Conservation (phyloP, 176 grass and related monocot species). For the Chloris gayana region DNA sequence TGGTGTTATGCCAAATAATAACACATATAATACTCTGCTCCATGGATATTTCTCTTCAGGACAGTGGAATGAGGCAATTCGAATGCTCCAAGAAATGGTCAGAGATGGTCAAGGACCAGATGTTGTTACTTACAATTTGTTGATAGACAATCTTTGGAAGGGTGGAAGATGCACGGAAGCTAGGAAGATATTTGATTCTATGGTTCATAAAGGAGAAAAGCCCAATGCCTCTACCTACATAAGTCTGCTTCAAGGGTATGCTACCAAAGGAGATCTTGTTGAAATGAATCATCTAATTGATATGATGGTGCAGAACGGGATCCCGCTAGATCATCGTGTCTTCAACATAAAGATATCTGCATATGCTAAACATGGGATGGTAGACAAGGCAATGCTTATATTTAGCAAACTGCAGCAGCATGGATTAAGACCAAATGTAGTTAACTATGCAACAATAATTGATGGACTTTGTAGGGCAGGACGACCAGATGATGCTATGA, state of each 20-base stretch:
- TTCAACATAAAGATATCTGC: constrained; percentile 22
- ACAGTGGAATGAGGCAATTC: background rate
- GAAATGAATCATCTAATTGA: background rate
- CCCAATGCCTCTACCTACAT: background rate
- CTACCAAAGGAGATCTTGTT: background rate
- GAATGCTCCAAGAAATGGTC: constrained; percentile 32
- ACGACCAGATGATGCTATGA: background rate
- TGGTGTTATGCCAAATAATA: constrained; percentile 2
- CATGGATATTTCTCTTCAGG: background rate
- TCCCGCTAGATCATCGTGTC: background rate
- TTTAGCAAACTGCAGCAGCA: background rate
- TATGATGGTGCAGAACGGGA: background rate
- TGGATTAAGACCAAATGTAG: background rate
- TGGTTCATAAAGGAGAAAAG: constrained; percentile 23
- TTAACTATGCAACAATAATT: constrained; percentile 17
- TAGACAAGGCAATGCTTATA: constrained; percentile 25
- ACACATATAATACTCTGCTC: constrained; percentile 25
- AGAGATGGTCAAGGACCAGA: constrained; percentile 3
- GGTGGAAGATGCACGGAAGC: constrained; percentile 2
- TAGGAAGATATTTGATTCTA: constrained; percentile 17
- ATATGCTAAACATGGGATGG: background rate
- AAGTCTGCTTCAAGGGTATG: constrained; percentile 9
- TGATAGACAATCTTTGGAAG: background rate
- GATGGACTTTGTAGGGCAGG: constrained; percentile 2
- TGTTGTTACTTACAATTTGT: constrained; percentile 17